A percentile compares a stretch with the other conserved stretches of the same genome.
phyloP scores from a whole-genome alignment of 306 rosid genomes.

The Rosa rugosa region DNA sequence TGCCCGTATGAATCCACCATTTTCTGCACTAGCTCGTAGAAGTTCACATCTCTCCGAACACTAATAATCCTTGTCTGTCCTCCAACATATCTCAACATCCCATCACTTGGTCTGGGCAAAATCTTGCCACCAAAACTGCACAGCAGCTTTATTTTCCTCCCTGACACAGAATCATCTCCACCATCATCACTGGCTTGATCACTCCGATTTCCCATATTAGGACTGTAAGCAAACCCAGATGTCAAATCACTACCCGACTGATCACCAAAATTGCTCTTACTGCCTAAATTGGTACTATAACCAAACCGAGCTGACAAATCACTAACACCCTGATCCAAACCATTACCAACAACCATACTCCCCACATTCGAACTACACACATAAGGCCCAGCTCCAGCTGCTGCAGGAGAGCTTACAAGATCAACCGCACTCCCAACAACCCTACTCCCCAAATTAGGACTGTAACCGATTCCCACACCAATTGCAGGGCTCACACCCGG shows the following conservation, averaged over 20 bases:
- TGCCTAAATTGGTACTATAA: slow-evolving; percentile 32
- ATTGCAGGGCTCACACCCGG: slow-evolving; percentile 45
- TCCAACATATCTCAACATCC: slow-evolving; percentile 87
- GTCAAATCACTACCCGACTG: slow-evolving; percentile 32
- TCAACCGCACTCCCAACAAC: slow-evolving; percentile 51
- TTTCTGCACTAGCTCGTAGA: slow-evolving; percentile 63
- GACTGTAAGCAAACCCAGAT: slow-evolving; percentile 30
- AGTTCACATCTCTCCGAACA: slow-evolving; percentile 64
- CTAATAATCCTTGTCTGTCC: slow-evolving; percentile 89
- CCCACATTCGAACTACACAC: slow-evolving; percentile 42
- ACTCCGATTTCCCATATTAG: slow-evolving; percentile 30
- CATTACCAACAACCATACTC: slow-evolving; percentile 32
- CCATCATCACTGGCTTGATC: slow-evolving; percentile 62
- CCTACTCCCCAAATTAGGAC: slow-evolving; percentile 35
- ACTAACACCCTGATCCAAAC: slow-evolving; percentile 44
- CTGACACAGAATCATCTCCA: slow-evolving; percentile 55
- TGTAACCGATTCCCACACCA: slow-evolving; percentile 42
- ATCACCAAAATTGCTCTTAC: slow-evolving; percentile 46
- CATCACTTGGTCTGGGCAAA: slow-evolving; percentile 85
- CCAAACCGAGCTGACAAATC: slow-evolving; percentile 39
- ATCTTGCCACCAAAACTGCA: slow-evolving; percentile 93
- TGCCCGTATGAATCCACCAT: slow-evolving; percentile 73
- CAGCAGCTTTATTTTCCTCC: slow-evolving; percentile 69
- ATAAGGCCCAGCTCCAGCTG: slow-evolving; percentile 27
- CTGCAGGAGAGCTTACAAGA: slow-evolving; percentile 27